phyloP scores from a whole-genome alignment of 129 eudicot genomes.

The Gnaphalium uliginosum region DNA sequence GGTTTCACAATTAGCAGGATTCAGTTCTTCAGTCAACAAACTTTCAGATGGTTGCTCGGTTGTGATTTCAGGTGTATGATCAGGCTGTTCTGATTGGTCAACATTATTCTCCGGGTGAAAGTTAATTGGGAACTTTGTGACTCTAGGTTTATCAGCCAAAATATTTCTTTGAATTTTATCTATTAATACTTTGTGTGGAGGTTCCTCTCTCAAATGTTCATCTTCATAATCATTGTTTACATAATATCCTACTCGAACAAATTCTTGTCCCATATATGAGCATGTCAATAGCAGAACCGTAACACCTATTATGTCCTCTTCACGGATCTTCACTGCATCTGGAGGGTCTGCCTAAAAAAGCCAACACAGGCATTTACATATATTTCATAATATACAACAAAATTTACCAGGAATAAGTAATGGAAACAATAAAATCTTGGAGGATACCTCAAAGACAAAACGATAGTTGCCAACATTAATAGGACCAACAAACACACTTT shows the following conservation, averaged over 20 bases:
- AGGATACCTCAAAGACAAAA: slow-evolving; percentile 81
- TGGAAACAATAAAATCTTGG: too few species aligned
- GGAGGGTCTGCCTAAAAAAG: slow-evolving; percentile 85
- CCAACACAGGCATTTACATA: background rate
- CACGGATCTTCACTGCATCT: slow-evolving; percentile 84
- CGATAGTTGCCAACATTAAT: slow-evolving; percentile 92
- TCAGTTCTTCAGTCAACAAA: slow-evolving; percentile 17
- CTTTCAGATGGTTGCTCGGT: slow-evolving; percentile 27
- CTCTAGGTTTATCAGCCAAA: slow-evolving; percentile 81
- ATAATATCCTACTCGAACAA: slow-evolving; percentile 84
- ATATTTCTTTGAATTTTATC: slow-evolving; percentile 83
- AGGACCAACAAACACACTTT: slow-evolving; percentile 97
- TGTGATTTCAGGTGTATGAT: slow-evolving; percentile 22
- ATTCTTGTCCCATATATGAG: slow-evolving; percentile 91
- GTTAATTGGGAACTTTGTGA: slow-evolving; percentile 88
- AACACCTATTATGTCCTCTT: slow-evolving; percentile 90
- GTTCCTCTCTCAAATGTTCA: slow-evolving; percentile 76
- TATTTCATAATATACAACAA: background rate
- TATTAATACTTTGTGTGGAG: slow-evolving; percentile 74
- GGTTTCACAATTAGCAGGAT: slow-evolving; percentile 17
- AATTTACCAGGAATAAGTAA: too few species aligned
- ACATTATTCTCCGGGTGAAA: slow-evolving; percentile 75
- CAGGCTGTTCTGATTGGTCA: slow-evolving; percentile 38
- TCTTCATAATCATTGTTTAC: slow-evolving; percentile 92
- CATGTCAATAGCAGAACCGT: slow-evolving; percentile 83